These are phyloP conservation scores for Fomes fomentarius DNA, from an alignment of 1,284 basidiomycete genomes.

Conservation along the genomic window DNA sequence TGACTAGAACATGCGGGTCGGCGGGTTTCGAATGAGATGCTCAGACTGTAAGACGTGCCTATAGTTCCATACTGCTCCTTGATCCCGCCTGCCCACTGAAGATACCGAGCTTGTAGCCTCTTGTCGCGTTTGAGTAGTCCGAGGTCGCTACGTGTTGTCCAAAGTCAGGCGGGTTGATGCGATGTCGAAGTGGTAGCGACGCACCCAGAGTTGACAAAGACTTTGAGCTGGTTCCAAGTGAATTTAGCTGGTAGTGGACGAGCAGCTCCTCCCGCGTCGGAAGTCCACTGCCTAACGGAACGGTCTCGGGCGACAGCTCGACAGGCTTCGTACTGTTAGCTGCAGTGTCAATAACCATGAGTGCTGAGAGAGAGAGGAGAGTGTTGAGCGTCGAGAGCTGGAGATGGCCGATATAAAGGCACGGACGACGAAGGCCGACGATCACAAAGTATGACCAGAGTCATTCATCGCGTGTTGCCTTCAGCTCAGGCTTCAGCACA, in stretches of 20 bases:
- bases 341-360: slow-evolving; percentile 9
- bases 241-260: slow-evolving; percentile 72
- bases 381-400: neutral
- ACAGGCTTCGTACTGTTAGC: too few species aligned
- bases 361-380: neutral
- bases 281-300: slow-evolving; percentile 55
- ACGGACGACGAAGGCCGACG: too few species aligned
- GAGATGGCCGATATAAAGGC: too few species aligned
- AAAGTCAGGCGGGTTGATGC: too few species aligned
- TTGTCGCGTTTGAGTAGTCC: slow-evolving; percentile 77
- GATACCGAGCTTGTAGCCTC: slow-evolving; percentile 66
- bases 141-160: slow-evolving; percentile 59
- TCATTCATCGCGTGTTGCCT: too few species aligned
- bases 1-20: slow-evolving; percentile 43
- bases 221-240: slow-evolving; percentile 74
- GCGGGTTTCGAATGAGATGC: neutral
- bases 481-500: too few species aligned
- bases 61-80: slow-evolving; percentile 65
- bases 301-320: slow-evolving; percentile 23
- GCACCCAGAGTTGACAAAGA: slow-evolving; percentile 77
- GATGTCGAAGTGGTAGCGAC: neutral
- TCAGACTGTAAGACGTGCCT: slow-evolving; percentile 44
- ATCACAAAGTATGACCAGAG: too few species aligned
- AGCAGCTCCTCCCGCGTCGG: slow-evolving; percentile 70
- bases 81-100: slow-evolving; percentile 59